phyloP scores from a whole-genome alignment of 441 rosid genomes.

The Erodium trifolium region DNA sequence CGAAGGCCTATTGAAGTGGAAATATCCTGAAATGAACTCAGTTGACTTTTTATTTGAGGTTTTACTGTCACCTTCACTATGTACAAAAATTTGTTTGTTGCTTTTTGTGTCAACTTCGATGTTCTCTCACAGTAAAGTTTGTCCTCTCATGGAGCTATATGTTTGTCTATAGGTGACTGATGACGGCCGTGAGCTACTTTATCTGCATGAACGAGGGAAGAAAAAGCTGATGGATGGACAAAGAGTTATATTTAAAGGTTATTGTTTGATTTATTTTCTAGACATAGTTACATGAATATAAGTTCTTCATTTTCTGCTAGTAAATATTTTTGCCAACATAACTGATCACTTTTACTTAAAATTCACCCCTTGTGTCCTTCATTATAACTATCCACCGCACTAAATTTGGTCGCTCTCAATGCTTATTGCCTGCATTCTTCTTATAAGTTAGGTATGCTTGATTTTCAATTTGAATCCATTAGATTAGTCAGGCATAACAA shows the following conservation, averaged over 20 bases:
- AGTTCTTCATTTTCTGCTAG: background rate
- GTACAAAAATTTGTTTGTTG: background rate
- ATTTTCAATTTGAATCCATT: too few species aligned
- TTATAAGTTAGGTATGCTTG: too few species aligned
- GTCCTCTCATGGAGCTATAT: slow-evolving; percentile 4
- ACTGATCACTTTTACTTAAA: background rate
- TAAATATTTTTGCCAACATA: background rate
- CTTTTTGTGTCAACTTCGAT: slow-evolving; percentile 14
- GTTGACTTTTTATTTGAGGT: slow-evolving; percentile 95
- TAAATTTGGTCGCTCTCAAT: background rate
- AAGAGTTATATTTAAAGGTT: slow-evolving; percentile 70
- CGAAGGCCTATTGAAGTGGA: slow-evolving; percentile 97
- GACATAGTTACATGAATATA: background rate
- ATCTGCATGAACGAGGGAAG: slow-evolving; percentile 70
- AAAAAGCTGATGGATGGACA: slow-evolving; percentile 79
- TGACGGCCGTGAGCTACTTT: slow-evolving; percentile 52
- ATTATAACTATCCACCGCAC: background rate
- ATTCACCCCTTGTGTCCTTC: background rate
- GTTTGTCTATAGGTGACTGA: slow-evolving; percentile 42
- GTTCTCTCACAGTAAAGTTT: background rate
- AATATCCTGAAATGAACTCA: slow-evolving; percentile 89
- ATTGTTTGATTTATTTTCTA: background rate
- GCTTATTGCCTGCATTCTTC: too few species aligned
- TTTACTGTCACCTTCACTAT: slow-evolving; percentile 11
- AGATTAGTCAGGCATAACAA: too few species aligned